These are phyloP conservation scores for Rubia occidens DNA, from an alignment of 305 asterid genomes.

Conservation along the genomic window DNA sequence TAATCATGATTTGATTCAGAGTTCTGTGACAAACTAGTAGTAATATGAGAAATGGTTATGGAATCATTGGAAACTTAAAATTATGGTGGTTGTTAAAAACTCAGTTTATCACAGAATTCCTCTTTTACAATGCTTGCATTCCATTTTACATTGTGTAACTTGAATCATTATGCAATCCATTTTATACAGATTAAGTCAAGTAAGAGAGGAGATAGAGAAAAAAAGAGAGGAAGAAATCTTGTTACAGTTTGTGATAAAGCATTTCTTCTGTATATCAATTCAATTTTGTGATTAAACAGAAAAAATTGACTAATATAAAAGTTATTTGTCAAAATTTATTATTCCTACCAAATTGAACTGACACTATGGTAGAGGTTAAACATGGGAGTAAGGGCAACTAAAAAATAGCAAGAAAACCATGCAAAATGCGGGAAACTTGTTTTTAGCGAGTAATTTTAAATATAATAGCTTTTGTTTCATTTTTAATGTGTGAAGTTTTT, in stretches of 20 bases:
- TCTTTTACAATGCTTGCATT: not conserved
- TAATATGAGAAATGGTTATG: not conserved
- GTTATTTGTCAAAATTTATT: too few species aligned
- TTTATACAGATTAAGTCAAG: not conserved
- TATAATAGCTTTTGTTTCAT: too few species aligned
- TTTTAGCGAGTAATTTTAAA: too few species aligned
- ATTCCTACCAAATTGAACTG: too few species aligned
- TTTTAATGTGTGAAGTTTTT: too few species aligned
- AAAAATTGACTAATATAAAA: too few species aligned
- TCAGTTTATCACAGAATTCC: not conserved
- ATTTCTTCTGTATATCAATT: too few species aligned
- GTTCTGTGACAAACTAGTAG: not conserved
- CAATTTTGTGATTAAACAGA: too few species aligned
- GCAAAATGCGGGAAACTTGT: too few species aligned
- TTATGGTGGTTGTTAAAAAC: not conserved
- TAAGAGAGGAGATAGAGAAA: not conserved
- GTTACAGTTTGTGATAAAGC: not conserved
- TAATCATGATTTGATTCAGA: not conserved
- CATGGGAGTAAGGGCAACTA: too few species aligned
- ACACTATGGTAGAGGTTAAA: too few species aligned
- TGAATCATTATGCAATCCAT: not conserved
- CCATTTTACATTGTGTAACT: not conserved
- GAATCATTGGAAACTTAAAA: not conserved
- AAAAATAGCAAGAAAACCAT: too few species aligned
- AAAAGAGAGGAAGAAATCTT: not conserved